Conservation (phyloP, 768 basidiomycete genomes). For the Suillus plorans region DNA sequence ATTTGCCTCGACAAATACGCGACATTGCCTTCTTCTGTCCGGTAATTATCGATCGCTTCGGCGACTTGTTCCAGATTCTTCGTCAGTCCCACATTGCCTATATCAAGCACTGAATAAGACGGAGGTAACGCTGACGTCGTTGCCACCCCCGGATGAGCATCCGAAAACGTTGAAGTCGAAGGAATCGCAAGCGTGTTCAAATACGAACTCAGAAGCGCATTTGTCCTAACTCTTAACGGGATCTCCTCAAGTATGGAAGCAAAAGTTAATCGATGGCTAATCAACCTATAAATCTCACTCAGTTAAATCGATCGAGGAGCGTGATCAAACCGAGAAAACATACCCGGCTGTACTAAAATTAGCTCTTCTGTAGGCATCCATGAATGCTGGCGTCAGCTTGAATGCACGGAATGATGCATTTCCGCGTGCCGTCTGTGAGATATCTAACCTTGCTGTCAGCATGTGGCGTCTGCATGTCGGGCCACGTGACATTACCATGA, state of each 20-base stretch:
- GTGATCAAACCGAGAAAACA: conserved; percentile 20
- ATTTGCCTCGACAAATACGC: conserved; percentile 88
- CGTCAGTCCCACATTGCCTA: conserved; percentile 67
- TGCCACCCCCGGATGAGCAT: conserved; percentile 38
- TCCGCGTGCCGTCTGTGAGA: conserved; percentile 75
- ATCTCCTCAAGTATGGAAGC: conserved; percentile 85
- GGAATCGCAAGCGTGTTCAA: conserved; percentile 60
- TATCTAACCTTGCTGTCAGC: conserved; percentile 47
- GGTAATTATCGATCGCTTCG: conserved; percentile 82
- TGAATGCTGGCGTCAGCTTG: conserved; percentile 74
- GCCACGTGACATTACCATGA: conserved; percentile 54
- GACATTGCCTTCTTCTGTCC: conserved; percentile 90
- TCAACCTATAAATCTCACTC: conserved; percentile 52
- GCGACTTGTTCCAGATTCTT: conserved; percentile 82
- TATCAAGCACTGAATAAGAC: conserved; percentile 68
- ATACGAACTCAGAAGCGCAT: conserved; percentile 78
- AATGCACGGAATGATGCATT: conserved; percentile 91
- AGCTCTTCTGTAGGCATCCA: conserved; percentile 77
- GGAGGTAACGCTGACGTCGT: conserved; percentile 47
- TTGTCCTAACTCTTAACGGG: conserved; percentile 81
- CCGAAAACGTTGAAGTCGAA: conserved; percentile 35
- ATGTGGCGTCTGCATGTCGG: neutral
- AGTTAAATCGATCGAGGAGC: conserved; percentile 6
- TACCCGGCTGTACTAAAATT: conserved; percentile 88
- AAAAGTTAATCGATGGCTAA: conserved; percentile 79